These are phyloP conservation scores for Penicillium soppii DNA, from an alignment of 495 filamentous ascomycete genomes.

Conservation along the genomic window DNA sequence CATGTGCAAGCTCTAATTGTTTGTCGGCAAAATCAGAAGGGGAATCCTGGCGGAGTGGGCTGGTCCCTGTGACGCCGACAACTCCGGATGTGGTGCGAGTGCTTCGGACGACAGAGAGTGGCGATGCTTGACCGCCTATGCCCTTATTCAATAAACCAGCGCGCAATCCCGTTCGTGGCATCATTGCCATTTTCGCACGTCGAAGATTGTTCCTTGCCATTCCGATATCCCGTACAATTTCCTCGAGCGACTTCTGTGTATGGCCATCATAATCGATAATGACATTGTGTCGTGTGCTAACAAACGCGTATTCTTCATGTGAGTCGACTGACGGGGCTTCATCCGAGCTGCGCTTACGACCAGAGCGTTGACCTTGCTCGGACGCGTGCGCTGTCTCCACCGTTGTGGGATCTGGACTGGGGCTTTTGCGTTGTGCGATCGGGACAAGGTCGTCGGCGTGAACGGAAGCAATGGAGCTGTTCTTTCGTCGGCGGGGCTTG, in stretches of 20 bases:
- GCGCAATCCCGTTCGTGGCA: conserved; percentile 20
- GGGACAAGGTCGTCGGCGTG: conserved; percentile 33
- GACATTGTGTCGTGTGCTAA: conserved; percentile 74
- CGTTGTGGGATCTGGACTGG: conserved; percentile 12
- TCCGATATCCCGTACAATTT: conserved; percentile 75
- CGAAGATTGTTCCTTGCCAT: conserved; percentile 79
- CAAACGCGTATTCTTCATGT: conserved; percentile 45
- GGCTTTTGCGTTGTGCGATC: conserved; percentile 18
- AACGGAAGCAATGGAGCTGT: conserved; percentile 52
- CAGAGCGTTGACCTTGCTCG: conserved; percentile 16
- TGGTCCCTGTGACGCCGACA: conserved; percentile 15
- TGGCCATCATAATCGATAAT: conserved; percentile 88
- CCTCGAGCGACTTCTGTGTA: conserved; percentile 76
- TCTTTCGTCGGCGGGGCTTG: conserved; percentile 34
- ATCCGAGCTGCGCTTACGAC: conserved; percentile 30
- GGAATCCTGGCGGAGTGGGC: conserved; percentile 18
- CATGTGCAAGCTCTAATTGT: conserved; percentile 73
- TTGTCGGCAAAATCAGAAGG: conserved; percentile 72
- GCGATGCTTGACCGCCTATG: conserved; percentile 3
- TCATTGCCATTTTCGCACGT: conserved; percentile 60
- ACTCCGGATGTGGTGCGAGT: conserved; percentile 25
- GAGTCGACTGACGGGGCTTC: conserved; percentile 33
- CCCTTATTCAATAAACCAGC: conserved; percentile 16
- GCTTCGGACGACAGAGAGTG: conserved; percentile 27
- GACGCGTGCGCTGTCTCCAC: conserved; percentile 9